Conservation (phyloP, 2,329 filamentous ascomycete genomes). For the Ophiocordyceps camponoti-saundersi region DNA sequence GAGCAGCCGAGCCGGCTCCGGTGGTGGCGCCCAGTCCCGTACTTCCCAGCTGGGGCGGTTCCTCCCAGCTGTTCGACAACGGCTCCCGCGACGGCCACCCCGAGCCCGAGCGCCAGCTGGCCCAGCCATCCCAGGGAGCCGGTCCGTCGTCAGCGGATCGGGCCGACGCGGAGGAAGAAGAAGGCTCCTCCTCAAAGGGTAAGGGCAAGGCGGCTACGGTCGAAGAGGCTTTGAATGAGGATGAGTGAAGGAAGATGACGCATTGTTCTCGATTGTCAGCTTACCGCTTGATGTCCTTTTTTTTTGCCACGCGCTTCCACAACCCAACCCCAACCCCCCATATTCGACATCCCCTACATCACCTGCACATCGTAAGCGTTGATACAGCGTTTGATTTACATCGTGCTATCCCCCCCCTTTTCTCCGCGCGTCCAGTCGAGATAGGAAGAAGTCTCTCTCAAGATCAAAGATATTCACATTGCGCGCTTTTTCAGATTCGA, state of each 20-base stretch:
- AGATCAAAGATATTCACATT: too few relatives aligned
- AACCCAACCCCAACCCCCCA: too few relatives aligned
- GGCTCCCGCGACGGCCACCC: conserved; percentile 10
- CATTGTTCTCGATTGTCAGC: too few relatives aligned
- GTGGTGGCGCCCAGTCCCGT: conserved; percentile 31
- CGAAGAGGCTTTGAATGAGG: conserved; percentile 25
- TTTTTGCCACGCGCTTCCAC: too few relatives aligned
- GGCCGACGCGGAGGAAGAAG: background rate
- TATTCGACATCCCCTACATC: too few relatives aligned
- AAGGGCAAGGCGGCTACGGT: conserved; percentile 29
- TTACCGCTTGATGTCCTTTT: too few relatives aligned
- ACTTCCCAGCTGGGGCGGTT: conserved; percentile 32
- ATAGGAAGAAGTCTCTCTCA: too few relatives aligned
- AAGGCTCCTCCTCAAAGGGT: conserved; percentile 13
- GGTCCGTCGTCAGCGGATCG: background rate
- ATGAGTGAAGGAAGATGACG: conserved; percentile 1
- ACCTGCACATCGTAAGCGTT: background rate
- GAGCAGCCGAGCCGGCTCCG: conserved; percentile 7
- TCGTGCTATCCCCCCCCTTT: too few relatives aligned
- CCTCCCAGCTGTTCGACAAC: conserved; percentile 28
- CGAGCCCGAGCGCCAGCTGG: conserved; percentile 5
- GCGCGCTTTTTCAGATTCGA: too few relatives aligned
- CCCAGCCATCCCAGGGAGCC: background rate
- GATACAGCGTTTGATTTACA: too few relatives aligned
- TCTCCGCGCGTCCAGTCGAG: too few relatives aligned